phyloP scores from a whole-genome alignment of 2,329 filamentous ascomycete species.

The Trichoderma afroharzianum region DNA sequence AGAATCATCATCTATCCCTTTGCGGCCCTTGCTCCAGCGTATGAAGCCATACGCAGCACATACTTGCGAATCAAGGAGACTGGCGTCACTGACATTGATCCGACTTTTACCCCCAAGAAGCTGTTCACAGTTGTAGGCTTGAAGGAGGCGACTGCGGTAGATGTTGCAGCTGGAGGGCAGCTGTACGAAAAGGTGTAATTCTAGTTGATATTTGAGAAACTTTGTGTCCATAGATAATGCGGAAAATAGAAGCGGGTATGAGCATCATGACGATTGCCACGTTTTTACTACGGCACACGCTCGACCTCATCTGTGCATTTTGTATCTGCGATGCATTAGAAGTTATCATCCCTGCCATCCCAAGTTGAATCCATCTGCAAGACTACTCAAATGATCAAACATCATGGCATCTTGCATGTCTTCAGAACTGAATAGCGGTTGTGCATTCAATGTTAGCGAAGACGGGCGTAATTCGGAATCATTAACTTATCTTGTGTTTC shows the following conservation, averaged over 20 bases:
- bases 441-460: background rate
- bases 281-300: background rate
- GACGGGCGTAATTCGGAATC: background rate
- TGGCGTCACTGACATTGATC: slow-evolving; percentile 37
- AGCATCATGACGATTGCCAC: background rate
- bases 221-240: background rate
- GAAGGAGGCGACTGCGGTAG: slow-evolving; percentile 48
- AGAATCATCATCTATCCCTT: slow-evolving; percentile 49
- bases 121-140: slow-evolving; percentile 52
- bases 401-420: slow-evolving; percentile 11
- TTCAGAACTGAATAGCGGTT: background rate
- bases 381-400: slow-evolving; percentile 6
- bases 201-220: background rate
- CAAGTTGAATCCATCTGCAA: slow-evolving; percentile 4
- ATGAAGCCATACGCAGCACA: slow-evolving; percentile 40
- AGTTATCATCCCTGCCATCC: background rate
- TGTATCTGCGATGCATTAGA: background rate
- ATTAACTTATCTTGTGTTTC: slow-evolving; percentile 5
- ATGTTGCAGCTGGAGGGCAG: slow-evolving; percentile 28
- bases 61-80: slow-evolving; percentile 38
- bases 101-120: slow-evolving; percentile 43
- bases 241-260: background rate
- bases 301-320: background rate
- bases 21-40: slow-evolving; percentile 45
- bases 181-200: slow-evolving; percentile 1